Percentiles rank a stretch among this genome's conserved stretches.
phyloP scores from a whole-genome alignment of 129 eudicot genomes.

The Pulicaria dysenterica region DNA sequence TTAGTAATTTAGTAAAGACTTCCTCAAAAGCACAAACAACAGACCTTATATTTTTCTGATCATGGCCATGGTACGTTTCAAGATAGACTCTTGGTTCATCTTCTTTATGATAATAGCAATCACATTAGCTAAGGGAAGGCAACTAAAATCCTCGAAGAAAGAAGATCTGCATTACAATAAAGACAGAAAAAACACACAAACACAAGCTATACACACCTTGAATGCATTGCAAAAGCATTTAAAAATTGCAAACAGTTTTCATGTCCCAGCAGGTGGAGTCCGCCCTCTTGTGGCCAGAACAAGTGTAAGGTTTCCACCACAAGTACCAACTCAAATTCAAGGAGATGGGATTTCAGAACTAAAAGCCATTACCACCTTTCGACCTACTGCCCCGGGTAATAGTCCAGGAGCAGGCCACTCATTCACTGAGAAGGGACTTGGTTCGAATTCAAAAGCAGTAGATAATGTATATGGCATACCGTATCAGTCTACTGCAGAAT shows the following conservation, averaged over 20 bases:
- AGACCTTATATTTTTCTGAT: conserved; percentile 9
- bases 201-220: not conserved
- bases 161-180: not conserved
- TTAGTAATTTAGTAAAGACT: not conserved
- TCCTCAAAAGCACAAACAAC: not conserved
- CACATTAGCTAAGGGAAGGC: conserved; percentile 43
- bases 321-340: too few relatives aligned
- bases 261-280: conserved; percentile 26
- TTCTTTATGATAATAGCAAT: conserved; percentile 25
- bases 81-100: conserved; percentile 17
- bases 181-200: not conserved
- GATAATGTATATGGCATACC: conserved; percentile 3
- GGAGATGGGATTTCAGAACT: too few relatives aligned
- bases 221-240: conserved; percentile 10
- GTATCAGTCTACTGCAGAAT: conserved; percentile 21
- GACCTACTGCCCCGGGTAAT: conserved; percentile 37
- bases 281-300: not conserved
- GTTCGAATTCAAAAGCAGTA: conserved; percentile 22
- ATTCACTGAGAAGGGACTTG: conserved; percentile 16
- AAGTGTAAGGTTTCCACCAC: too few relatives aligned
- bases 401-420: conserved; percentile 59
- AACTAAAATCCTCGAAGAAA: conserved; percentile 30
- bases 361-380: conserved; percentile 16
- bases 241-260: conserved; percentile 13
- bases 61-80: conserved; percentile 38